phyloP scores from a whole-genome alignment of 306 rosid genomes.

The Crataegus laevigata region DNA sequence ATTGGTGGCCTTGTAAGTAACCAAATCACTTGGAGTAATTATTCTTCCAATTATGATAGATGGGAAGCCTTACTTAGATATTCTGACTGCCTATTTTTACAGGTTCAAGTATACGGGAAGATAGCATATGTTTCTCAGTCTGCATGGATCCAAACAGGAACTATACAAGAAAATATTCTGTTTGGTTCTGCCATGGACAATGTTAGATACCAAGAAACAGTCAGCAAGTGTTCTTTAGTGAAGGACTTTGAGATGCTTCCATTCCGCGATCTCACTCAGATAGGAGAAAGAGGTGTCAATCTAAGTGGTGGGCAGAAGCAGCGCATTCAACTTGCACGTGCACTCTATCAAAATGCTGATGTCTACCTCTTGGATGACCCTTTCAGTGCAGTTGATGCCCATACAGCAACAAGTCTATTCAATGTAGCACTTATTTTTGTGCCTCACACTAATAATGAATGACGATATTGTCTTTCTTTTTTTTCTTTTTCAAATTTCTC shows the following conservation, averaged over 20 bases:
- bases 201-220: slow-evolving; percentile 36
- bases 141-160: slow-evolving; percentile 55
- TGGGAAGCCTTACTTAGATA: background rate
- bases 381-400: slow-evolving; percentile 65
- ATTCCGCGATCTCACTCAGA: slow-evolving; percentile 42
- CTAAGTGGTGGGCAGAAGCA: slow-evolving; percentile 51
- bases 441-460: background rate
- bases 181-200: slow-evolving; percentile 39
- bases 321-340: slow-evolving; percentile 42
- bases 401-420: slow-evolving; percentile 37
- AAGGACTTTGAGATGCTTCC: slow-evolving; percentile 50
- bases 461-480: no score
- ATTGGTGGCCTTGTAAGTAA: background rate
- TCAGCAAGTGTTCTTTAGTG: slow-evolving; percentile 32
- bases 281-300: slow-evolving; percentile 53
- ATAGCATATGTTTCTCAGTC: slow-evolving; percentile 58
- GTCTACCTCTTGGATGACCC: slow-evolving; percentile 54
- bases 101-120: slow-evolving; percentile 36
- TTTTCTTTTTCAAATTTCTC: no score
- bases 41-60: background rate
- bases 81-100: background rate
- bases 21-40: background rate
- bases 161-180: slow-evolving; percentile 39
- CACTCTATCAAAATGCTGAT: slow-evolving; percentile 46
- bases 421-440: slow-evolving; percentile 22